Conservation (phyloP, 148 eudicot species). For the Rhododendron ferrugineum region DNA sequence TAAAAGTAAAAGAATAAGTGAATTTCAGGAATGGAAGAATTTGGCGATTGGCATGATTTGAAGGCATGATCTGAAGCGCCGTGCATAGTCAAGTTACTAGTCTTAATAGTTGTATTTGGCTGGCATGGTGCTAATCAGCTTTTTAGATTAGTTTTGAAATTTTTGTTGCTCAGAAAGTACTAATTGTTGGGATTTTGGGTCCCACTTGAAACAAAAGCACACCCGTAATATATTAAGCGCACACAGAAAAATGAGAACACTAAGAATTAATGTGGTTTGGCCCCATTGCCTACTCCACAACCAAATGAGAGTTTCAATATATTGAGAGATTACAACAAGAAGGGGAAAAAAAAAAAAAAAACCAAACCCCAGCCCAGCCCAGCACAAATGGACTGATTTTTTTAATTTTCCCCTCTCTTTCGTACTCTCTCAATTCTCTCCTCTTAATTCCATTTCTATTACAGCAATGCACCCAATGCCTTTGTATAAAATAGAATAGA, state of each 20-base stretch:
- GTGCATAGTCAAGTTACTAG: neutral
- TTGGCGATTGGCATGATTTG: neutral
- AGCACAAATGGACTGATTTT: too few species aligned
- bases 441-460: neutral
- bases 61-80: too few species aligned
- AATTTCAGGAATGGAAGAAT: neutral
- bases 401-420: too few species aligned
- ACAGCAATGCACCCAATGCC: neutral
- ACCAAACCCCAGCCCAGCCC: too few species aligned
- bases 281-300: too few species aligned
- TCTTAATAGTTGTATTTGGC: neutral
- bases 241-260: too few species aligned
- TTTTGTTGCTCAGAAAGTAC: neutral
- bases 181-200: neutral
- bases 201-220: too few species aligned
- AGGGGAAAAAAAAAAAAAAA: too few species aligned
- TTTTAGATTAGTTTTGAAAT: neutral
- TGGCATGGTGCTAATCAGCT: neutral
- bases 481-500: neutral
- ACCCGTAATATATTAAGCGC: too few species aligned
- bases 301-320: too few species aligned
- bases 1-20: neutral
- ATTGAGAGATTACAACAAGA: too few species aligned
- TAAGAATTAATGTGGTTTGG: too few species aligned
- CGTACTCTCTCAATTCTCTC: neutral